Percentiles rank a stretch among this genome's conserved stretches.
phyloP scores from a whole-genome alignment of 2,329 filamentous ascomycete genomes.

The Fusarium armeniacum region DNA sequence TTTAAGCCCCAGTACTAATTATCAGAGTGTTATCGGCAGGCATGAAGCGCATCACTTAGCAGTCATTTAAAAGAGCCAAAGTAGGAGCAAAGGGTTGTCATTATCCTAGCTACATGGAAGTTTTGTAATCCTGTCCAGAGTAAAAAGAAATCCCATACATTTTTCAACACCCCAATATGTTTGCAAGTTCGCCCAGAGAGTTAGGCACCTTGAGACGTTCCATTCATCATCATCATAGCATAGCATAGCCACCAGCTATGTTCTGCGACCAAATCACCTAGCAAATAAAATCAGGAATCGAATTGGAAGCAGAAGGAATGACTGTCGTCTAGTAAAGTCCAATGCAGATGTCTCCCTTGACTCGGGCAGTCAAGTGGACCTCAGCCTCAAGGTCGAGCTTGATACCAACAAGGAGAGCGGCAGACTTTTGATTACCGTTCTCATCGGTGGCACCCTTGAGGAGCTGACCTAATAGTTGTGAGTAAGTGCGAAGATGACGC shows the following conservation, averaged over 20 bases:
- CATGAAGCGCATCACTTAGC: neutral
- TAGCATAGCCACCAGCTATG: constrained; percentile 35
- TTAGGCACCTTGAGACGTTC: constrained; percentile 36
- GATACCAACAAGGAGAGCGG: constrained; percentile 71
- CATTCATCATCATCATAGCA: constrained; percentile 37
- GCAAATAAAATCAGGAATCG: constrained; percentile 5
- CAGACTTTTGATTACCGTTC: constrained; percentile 69
- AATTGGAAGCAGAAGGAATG: neutral
- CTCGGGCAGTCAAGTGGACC: constrained; percentile 71
- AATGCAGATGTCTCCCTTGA: constrained; percentile 72
- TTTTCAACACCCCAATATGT: constrained; percentile 32
- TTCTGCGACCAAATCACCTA: constrained; percentile 37
- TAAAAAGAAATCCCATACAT: constrained; percentile 35
- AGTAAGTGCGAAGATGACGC: neutral
- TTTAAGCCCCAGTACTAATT: no score
- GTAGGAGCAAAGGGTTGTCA: constrained; percentile 37
- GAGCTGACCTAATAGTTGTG: constrained; percentile 60
- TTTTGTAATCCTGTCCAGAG: constrained; percentile 35
- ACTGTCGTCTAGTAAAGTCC: constrained; percentile 46
- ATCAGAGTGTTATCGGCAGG: no score
- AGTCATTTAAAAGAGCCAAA: neutral
- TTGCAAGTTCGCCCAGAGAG: constrained; percentile 40
- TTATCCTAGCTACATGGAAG: constrained; percentile 37
- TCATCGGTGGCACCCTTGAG: constrained; percentile 70
- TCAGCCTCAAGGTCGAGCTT: constrained; percentile 75